Evolutionary conservation across 495 filamentous ascomycete species (phyloP).

Genomic region (Lophiotrema nucula): DNA sequence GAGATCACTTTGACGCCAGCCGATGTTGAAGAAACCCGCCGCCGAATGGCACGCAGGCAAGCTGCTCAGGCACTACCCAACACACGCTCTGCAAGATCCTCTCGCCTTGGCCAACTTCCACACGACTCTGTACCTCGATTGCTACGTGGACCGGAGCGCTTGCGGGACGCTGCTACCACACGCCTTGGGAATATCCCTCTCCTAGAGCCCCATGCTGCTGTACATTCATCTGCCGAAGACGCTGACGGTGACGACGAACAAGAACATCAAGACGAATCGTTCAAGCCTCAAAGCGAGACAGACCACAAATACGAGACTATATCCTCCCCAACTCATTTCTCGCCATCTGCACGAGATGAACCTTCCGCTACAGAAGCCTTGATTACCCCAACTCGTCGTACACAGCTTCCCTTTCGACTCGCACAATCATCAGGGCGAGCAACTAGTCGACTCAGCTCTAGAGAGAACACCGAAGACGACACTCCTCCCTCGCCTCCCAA

Average conservation of each 20-base stretch:
- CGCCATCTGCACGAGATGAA: neutral
- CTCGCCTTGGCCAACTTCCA: too few relatives aligned
- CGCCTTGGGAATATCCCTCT: conserved; percentile 15
- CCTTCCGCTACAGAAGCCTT: neutral
- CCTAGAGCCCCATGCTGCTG: conserved; percentile 16
- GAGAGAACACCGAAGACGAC: conserved; percentile 10
- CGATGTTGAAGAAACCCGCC: conserved; percentile 30
- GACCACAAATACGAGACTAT: neutral
- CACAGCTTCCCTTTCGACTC: conserved; percentile 16
- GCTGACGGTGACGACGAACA: neutral
- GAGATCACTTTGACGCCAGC: conserved; percentile 35
- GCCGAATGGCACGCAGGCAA: conserved; percentile 20
- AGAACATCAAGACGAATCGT: neutral
- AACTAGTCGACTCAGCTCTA: neutral
- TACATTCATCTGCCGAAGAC: conserved; percentile 1
- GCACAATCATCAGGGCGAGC: neutral
- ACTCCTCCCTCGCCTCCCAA: conserved; percentile 16
- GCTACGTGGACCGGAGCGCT: conserved; percentile 25
- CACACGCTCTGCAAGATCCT: too few relatives aligned
- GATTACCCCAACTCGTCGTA: neutral
- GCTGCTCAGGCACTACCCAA: too few relatives aligned
- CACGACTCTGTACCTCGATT: conserved; percentile 18
- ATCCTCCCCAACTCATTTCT: neutral
- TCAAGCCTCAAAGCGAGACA: neutral
- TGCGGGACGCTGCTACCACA: conserved; percentile 27